Evolutionary conservation across 179 eudicot species (phyloP), one percentile per base, ranked within the genome.

Genomic region (Silene vulgaris): DNA sequence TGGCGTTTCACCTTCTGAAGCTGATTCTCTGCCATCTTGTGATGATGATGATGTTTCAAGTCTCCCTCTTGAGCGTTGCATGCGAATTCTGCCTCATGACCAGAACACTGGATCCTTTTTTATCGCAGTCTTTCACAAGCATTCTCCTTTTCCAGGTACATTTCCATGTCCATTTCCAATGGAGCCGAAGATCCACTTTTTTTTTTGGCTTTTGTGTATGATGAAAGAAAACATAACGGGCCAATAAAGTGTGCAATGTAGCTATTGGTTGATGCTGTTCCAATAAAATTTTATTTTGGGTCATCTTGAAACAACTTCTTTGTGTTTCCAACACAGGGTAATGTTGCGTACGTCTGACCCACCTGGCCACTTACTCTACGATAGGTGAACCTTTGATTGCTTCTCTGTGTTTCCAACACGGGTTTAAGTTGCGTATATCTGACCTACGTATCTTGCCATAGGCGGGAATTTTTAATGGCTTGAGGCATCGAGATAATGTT

Each of bases 11-110:
- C 60, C 74, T n/a, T 56, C 81, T 63, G 78, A 81, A 67, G 72
- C 29, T 78, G 52, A 73, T 37, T 21, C 74, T 12, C 61, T 23
- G 29, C 37, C 37, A 50, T 8, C 75, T 14, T 28, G 77, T 52
- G 76, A 77, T 23, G 86, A 84, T 23, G 85, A 80, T 69, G 97
- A 90, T 80, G 71, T 82, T 74, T 95, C 95, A 61, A 80, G 68
- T 82, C 81, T 92, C 43, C 97, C 97, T 69, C 86, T 95, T 62
- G 99, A 92, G 80, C 91, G 84, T 62, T 95, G 99, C 81, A 89
- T 95, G 95, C 87, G 99, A 83, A 89, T 95, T 84, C 88, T 95
- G 73, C 99, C 99, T 67, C 99, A 95, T 86, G 97, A 95, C 80
- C 95, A 95, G 81, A 92, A 92, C 79, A 88, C 82, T 70, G 99